Conservation (phyloP, 805 yeast species). For the Candida morakotiae region DNA sequence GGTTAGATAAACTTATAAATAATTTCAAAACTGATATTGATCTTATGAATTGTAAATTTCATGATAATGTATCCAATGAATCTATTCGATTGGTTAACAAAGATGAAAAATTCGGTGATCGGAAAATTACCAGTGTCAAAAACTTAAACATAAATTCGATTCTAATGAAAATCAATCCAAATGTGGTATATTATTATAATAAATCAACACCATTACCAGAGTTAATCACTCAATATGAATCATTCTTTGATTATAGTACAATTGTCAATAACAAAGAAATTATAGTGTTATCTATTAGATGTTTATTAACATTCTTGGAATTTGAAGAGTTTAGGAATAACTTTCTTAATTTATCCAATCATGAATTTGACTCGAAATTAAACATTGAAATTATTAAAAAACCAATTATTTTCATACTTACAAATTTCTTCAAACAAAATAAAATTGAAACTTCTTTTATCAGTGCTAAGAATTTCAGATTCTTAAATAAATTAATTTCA, state of each 20-base stretch:
- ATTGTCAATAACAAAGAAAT: background rate
- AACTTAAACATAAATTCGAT: background rate
- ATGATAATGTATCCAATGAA: constrained; percentile 8
- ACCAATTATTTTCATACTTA: background rate
- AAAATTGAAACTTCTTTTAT: background rate
- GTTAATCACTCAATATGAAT: background rate
- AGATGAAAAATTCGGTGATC: constrained; percentile 4
- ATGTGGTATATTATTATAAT: background rate
- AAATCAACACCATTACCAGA: background rate
- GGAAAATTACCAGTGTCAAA: constrained; percentile 1
- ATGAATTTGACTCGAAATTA: constrained; percentile 3
- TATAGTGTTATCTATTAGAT: background rate
- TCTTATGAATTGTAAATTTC: constrained; percentile 5
- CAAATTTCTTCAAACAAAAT: background rate
- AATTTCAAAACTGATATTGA: constrained; percentile 2
- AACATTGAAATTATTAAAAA: background rate
- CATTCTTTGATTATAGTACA: no score
- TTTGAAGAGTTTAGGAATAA: background rate
- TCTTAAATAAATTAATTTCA: constrained; percentile 4
- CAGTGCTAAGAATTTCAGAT: constrained; percentile 5
- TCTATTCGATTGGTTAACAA: constrained; percentile 4
- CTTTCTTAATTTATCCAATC: constrained; percentile 9
- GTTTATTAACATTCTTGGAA: constrained; percentile 2
- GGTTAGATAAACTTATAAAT: background rate
- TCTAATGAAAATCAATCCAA: constrained; percentile 2